phyloP scores from a whole-genome alignment of 164 flowering plant species.

The Vitis labrusca region DNA sequence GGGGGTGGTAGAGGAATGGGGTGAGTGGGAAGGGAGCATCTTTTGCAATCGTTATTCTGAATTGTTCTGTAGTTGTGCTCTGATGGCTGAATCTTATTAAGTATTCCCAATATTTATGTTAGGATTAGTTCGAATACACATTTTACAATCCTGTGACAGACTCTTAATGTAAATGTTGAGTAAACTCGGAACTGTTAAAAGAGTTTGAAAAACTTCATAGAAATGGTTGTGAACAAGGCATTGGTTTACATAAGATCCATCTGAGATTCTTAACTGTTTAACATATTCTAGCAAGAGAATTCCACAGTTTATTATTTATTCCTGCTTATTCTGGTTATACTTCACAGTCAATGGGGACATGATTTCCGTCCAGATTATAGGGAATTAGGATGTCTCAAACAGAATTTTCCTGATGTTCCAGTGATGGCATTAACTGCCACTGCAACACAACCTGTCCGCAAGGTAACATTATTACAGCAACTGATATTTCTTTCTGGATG shows the following conservation, averaged over 20 bases:
- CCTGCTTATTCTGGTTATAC: conserved; percentile 5
- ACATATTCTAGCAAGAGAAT: not conserved
- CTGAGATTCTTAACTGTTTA: not conserved
- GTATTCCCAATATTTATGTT: too few species aligned
- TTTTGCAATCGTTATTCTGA: too few species aligned
- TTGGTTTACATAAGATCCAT: not conserved
- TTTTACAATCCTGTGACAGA: too few species aligned
- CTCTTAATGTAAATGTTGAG: too few species aligned
- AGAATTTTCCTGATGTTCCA: conserved; percentile 78
- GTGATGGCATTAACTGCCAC: conserved; percentile 98
- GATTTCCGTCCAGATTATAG: conserved; percentile 98
- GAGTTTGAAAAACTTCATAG: too few species aligned
- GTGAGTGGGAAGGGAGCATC: too few species aligned
- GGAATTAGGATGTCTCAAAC: conserved; percentile 85
- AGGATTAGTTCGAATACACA: too few species aligned
- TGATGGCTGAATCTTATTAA: too few species aligned
- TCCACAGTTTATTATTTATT: not conserved
- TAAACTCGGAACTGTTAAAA: too few species aligned
- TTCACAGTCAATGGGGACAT: conserved; percentile 96
- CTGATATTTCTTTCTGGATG: not conserved
- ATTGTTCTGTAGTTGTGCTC: too few species aligned
- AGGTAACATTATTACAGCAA: conserved; percentile 39
- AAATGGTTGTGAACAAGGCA: too few species aligned
- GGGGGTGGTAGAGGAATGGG: too few species aligned
- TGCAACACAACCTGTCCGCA: conserved; percentile 80